A percentile compares a stretch with the other conserved stretches of the same genome.
Evolutionary conservation across 306 rosid genomes (phyloP).

Genomic region (Corylus americana): DNA sequence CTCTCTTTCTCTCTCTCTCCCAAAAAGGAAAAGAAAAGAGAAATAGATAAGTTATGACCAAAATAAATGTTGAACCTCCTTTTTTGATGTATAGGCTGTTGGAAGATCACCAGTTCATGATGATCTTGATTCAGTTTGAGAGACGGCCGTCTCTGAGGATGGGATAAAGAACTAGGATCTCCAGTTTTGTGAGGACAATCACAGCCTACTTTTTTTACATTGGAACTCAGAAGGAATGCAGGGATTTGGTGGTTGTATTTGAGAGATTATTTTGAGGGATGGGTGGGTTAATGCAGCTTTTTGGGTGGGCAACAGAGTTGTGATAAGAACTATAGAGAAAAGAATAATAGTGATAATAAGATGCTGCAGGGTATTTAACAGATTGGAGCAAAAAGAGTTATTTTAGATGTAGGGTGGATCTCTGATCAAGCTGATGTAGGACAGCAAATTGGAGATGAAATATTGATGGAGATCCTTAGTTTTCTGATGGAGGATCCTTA

Average conservation of each 20-base stretch:
- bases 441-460: not conserved
- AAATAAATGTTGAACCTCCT: not conserved
- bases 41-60: not conserved
- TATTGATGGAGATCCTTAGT: not conserved
- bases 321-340: too few species aligned
- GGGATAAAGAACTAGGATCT: constrained; percentile 3
- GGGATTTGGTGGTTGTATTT: not conserved
- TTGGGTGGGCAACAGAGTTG: not conserved
- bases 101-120: not conserved
- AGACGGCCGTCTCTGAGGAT: not conserved
- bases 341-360: too few species aligned
- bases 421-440: not conserved
- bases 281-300: not conserved
- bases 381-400: not conserved
- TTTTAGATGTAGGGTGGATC: not conserved
- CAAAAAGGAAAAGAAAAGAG: too few species aligned
- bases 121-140: not conserved
- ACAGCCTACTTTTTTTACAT: not conserved
- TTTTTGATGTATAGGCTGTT: not conserved
- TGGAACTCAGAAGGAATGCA: not conserved
- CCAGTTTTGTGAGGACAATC: not conserved
- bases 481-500: not conserved
- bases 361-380: not conserved
- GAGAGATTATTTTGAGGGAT: not conserved
- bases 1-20: not conserved